Conservation (phyloP, 345 rosid species). For the Camelina laxa region DNA sequence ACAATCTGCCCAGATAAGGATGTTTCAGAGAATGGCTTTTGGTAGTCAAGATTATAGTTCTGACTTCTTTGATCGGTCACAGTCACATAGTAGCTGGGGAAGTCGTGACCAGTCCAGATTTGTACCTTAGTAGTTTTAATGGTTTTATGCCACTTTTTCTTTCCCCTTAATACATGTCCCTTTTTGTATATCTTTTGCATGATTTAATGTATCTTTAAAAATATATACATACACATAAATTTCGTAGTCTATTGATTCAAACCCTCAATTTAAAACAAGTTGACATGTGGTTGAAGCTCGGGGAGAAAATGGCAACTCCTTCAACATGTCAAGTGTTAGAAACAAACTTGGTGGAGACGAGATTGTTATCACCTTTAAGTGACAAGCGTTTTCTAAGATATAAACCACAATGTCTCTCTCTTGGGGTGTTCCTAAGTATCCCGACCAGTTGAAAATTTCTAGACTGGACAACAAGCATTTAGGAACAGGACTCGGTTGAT, state of each 20-base stretch:
- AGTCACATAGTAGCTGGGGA: slow-evolving; percentile 82
- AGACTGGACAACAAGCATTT: slow-evolving; percentile 3
- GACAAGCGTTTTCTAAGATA: not conserved
- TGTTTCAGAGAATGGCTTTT: slow-evolving; percentile 94
- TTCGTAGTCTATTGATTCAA: not conserved
- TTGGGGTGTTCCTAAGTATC: not conserved
- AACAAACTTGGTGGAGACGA: not conserved
- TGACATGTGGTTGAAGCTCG: slow-evolving; percentile 8
- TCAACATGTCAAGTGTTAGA: not conserved
- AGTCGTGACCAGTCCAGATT: slow-evolving; percentile 61
- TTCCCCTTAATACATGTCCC: slow-evolving; percentile 4
- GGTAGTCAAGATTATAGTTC: slow-evolving; percentile 91
- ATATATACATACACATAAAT: not conserved
- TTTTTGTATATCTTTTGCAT: slow-evolving; percentile 44
- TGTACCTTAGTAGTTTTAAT: slow-evolving; percentile 45
- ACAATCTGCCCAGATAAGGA: slow-evolving; percentile 93
- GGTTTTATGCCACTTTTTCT: slow-evolving; percentile 7
- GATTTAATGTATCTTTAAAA: slow-evolving; percentile 3
- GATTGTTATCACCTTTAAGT: not conserved
- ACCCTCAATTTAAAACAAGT: not conserved
- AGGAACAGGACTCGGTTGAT: not conserved
- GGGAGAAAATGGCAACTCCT: not conserved
- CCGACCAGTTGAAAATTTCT: not conserved
- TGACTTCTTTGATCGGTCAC: slow-evolving; percentile 60
- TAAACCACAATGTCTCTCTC: not conserved